These are phyloP conservation scores for Detonula confervacea DNA, from an alignment of 352 stramenopile species.

Conservation along the genomic window DNA sequence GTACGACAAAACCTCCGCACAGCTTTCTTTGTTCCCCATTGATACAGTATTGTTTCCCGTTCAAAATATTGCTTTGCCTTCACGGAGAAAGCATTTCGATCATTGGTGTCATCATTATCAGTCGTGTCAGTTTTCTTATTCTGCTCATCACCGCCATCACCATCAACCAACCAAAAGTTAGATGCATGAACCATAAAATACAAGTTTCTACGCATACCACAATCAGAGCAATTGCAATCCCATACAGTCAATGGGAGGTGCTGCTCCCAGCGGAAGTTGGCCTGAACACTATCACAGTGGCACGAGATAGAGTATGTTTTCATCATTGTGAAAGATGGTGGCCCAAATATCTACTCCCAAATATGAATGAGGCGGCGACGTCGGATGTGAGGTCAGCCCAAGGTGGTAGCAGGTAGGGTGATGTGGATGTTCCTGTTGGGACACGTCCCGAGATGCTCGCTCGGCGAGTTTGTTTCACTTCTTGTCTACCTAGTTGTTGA, in stretches of 20 bases:
- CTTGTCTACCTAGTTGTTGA: too few species aligned
- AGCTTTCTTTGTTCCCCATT: slow-evolving; percentile 36
- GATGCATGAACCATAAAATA: slow-evolving; percentile 35
- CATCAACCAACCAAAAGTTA: slow-evolving; percentile 21
- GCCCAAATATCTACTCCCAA: too few species aligned
- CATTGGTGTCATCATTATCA: not conserved
- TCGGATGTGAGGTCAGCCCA: too few species aligned
- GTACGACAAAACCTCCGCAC: slow-evolving; percentile 30
- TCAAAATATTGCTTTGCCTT: slow-evolving; percentile 1
- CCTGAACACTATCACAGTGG: slow-evolving; percentile 28
- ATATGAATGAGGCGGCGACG: too few species aligned
- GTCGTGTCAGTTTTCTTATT: not conserved
- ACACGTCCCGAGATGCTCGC: too few species aligned
- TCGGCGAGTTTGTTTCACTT: too few species aligned
- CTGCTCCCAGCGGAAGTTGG: slow-evolving; percentile 11
- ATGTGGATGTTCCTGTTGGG: too few species aligned
- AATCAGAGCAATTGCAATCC: slow-evolving; percentile 52
- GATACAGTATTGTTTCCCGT: slow-evolving; percentile 35
- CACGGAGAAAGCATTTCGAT: not conserved
- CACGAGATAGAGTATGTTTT: slow-evolving; percentile 21
- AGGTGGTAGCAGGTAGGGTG: too few species aligned
- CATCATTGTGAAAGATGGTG: too few species aligned
- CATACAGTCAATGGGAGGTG: slow-evolving; percentile 17
- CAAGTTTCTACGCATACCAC: slow-evolving; percentile 26
- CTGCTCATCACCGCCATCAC: too few species aligned